A percentile compares a stretch with the other conserved stretches of the same genome.
Evolutionary conservation across 2,329 filamentous ascomycete genomes (phyloP).

Genomic region (Fonsecaea nubica): DNA sequence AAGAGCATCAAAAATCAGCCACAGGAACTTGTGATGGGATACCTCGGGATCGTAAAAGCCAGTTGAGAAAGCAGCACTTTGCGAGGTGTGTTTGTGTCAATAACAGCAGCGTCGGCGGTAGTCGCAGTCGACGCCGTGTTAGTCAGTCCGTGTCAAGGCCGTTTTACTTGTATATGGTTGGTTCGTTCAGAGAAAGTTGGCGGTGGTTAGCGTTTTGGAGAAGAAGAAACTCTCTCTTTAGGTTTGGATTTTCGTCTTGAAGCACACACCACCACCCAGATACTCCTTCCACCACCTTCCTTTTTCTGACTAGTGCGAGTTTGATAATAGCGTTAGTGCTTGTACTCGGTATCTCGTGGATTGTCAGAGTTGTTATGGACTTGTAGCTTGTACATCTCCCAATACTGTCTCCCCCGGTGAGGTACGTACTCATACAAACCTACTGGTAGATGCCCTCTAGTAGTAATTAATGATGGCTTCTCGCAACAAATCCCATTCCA

Average conservation of each 20-base stretch:
- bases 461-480: not conserved
- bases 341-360: no score
- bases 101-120: not conserved
- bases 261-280: not conserved
- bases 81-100: not conserved
- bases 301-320: not conserved
- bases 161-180: not conserved
- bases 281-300: not conserved
- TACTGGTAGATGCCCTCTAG: no score
- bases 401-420: no score
- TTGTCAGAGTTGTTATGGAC: not conserved
- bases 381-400: no score
- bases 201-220: not conserved
- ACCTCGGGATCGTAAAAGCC: not conserved
- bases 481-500: not conserved
- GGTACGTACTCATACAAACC: no score
- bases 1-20: not conserved
- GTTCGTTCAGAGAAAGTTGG: not conserved
- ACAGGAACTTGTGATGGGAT: not conserved
- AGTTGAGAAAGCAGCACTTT: not conserved
- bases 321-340: not conserved
- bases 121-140: conserved; percentile 1
- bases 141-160: conserved; percentile 2
- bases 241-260: not conserved
- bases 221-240: not conserved